Percentiles rank a stretch among this genome's conserved stretches.
These are phyloP conservation scores for Arabis hirsuta DNA, from an alignment of 345 rosid genomes.

Conservation along the genomic window DNA sequence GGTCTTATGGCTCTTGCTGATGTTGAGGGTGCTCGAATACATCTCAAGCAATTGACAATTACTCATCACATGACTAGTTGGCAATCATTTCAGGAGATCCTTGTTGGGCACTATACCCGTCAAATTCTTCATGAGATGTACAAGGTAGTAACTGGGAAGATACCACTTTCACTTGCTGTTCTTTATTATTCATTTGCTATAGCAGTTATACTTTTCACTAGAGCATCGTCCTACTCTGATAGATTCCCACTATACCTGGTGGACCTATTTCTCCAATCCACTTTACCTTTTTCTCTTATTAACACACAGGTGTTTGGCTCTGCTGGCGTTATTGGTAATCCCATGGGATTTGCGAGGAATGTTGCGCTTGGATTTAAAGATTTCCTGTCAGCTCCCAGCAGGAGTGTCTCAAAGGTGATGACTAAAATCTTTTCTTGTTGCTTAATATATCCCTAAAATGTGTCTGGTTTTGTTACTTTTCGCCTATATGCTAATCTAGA, in stretches of 20 bases:
- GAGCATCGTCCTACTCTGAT: slow-evolving; percentile 8
- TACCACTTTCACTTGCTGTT: slow-evolving; percentile 13
- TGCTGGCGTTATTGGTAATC: slow-evolving; percentile 98
- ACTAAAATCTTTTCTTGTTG: slow-evolving; percentile 10
- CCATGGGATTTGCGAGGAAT: slow-evolving; percentile 94
- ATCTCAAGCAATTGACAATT: slow-evolving; percentile 77
- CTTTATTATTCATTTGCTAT: slow-evolving; percentile 6
- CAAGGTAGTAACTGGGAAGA: slow-evolving; percentile 60
- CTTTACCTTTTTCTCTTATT: slow-evolving; percentile 24
- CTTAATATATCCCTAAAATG: not conserved
- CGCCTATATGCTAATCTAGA: slow-evolving; percentile 25
- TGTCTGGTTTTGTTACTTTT: slow-evolving; percentile 21
- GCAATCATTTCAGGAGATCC: slow-evolving; percentile 91
- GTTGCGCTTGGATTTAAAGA: slow-evolving; percentile 86
- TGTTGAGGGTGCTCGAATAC: slow-evolving; percentile 91
- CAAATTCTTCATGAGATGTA: slow-evolving; percentile 95
- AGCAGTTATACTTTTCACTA: slow-evolving; percentile 17
- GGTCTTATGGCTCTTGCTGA: slow-evolving; percentile 96
- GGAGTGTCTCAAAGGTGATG: slow-evolving; percentile 71
- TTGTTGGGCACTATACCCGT: slow-evolving; percentile 78
- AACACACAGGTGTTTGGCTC: slow-evolving; percentile 84
- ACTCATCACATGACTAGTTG: slow-evolving; percentile 90
- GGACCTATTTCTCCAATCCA: slow-evolving; percentile 7
- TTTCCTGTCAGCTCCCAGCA: slow-evolving; percentile 88
- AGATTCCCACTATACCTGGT: slow-evolving; percentile 2